These are phyloP conservation scores for Chalara sp. DNA, from an alignment of 2,329 filamentous ascomycete species.

Conservation along the genomic window DNA sequence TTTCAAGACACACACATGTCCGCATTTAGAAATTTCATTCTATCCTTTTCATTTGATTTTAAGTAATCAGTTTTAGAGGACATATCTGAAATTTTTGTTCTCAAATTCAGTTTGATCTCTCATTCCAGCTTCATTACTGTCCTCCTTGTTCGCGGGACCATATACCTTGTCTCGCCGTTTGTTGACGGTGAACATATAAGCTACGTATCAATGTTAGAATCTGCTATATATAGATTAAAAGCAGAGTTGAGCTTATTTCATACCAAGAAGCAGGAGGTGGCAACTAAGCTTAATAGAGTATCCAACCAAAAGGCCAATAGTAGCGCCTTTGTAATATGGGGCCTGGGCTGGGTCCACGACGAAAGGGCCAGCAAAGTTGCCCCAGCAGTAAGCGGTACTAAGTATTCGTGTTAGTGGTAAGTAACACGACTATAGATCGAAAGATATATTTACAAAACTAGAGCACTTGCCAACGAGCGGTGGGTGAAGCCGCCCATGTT, in stretches of 20 bases:
- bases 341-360: neutral
- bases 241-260: conserved; percentile 1
- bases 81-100: conserved; percentile 37
- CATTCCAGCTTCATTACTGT: conserved; percentile 35
- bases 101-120: conserved; percentile 34
- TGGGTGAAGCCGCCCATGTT: neutral
- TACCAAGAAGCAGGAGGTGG: conserved; percentile 30
- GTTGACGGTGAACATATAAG: conserved; percentile 31
- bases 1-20: too few relatives aligned
- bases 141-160: conserved; percentile 27
- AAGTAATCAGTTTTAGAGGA: conserved; percentile 16
- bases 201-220: conserved; percentile 11
- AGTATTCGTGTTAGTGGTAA: neutral
- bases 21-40: too few relatives aligned
- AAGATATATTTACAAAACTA: neutral
- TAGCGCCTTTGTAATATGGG: neutral
- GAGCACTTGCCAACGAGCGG: neutral
- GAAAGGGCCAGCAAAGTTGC: neutral
- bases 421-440: neutral
- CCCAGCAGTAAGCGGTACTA: neutral
- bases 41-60: neutral
- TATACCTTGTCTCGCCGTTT: conserved; percentile 28
- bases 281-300: conserved; percentile 32
- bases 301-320: conserved; percentile 13
- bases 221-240: too few relatives aligned